These are phyloP conservation scores for Penicillium sp. DNA, from an alignment of 2,329 filamentous ascomycete genomes.

Conservation along the genomic window DNA sequence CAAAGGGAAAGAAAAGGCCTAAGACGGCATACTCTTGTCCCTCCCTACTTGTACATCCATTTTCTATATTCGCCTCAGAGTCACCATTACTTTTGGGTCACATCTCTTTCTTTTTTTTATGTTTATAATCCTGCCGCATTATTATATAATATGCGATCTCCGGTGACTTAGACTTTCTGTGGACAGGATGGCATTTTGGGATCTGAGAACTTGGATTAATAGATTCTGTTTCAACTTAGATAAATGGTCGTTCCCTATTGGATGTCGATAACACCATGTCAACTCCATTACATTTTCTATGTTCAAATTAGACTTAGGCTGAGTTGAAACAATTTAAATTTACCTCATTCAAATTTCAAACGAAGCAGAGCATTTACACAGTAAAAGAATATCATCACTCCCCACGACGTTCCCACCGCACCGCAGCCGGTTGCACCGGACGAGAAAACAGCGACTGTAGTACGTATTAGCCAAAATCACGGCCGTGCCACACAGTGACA, in stretches of 20 bases:
- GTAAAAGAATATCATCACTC: not conserved
- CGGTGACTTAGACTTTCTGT: not conserved
- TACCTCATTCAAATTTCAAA: not conserved
- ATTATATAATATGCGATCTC: not conserved
- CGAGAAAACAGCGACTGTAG: constrained; percentile 28
- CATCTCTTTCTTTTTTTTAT: too few relatives aligned
- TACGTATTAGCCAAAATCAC: not conserved
- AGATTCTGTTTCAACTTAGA: not conserved
- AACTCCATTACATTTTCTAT: not conserved
- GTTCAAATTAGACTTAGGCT: not conserved
- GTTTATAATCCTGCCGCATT: too few relatives aligned
- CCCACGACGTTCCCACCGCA: constrained; percentile 21
- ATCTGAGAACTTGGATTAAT: not conserved
- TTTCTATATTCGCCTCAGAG: not conserved
- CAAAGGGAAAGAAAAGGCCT: constrained; percentile 20
- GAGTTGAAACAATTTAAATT: not conserved
- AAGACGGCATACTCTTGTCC: not conserved
- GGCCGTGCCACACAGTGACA: not conserved
- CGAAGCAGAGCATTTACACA: too few relatives aligned
- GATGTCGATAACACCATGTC: not conserved
- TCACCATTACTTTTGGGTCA: too few relatives aligned
- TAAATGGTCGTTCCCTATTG: not conserved
- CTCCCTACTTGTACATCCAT: not conserved
- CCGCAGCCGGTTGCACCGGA: constrained; percentile 24
- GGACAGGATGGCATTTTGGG: not conserved